These are phyloP conservation scores for Ormosia emarginata DNA, from an alignment of 306 rosid species.

Conservation along the genomic window DNA sequence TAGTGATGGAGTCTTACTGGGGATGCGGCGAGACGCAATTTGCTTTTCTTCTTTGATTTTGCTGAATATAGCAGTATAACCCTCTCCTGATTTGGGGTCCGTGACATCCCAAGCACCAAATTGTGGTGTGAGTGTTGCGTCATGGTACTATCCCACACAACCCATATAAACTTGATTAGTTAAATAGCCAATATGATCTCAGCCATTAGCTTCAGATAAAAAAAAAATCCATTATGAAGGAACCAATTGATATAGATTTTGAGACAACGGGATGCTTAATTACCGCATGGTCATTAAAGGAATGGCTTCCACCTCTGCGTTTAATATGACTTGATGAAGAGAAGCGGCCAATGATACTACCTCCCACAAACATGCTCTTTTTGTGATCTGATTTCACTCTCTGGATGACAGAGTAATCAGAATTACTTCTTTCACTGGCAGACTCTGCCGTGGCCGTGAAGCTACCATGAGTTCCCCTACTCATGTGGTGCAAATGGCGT, in stretches of 20 bases:
- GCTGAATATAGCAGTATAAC: constrained; percentile 4
- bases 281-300: neutral
- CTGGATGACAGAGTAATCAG: neutral
- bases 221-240: neutral
- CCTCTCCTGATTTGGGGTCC: neutral
- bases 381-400: neutral
- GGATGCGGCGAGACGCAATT: neutral
- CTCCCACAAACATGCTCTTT: neutral
- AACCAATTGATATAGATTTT: neutral
- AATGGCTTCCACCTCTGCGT: neutral
- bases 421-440: neutral
- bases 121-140: neutral
- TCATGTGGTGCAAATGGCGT: neutral
- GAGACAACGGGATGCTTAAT: neutral
- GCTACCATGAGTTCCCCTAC: neutral
- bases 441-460: neutral
- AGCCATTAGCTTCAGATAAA: neutral
- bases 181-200: neutral
- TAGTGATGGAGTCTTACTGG: neutral
- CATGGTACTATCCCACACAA: neutral
- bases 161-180: neutral
- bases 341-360: neutral
- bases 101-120: constrained; percentile 18
- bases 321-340: neutral
- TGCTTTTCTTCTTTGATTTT: constrained; percentile 5